Percentiles rank a stretch among this genome's conserved stretches.
Evolutionary conservation across 23 red algal genomes (phyloP).

Genomic region (Gracilaria domingensis): DNA sequence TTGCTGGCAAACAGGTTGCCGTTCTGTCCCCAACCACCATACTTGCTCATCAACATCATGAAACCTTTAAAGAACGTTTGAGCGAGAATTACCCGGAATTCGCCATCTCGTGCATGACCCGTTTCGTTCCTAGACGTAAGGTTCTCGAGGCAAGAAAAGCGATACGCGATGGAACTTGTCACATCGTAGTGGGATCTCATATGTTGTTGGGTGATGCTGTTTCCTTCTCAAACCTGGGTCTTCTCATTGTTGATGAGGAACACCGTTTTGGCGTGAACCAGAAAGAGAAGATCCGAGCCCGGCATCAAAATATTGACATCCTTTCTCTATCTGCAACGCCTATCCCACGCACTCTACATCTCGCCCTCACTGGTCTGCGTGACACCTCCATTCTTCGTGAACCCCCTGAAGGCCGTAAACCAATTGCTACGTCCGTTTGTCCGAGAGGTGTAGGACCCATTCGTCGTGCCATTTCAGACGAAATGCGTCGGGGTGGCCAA

Average conservation of each 20-base stretch:
- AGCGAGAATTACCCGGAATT: conserved; percentile 7
- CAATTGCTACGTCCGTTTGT: conserved; percentile 74
- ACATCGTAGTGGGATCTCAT: conserved; percentile 93
- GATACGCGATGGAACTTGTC: conserved; percentile 49
- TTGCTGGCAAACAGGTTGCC: conserved; percentile 82
- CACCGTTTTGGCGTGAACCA: conserved; percentile 98
- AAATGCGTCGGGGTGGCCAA: conserved; percentile 88
- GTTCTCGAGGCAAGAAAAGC: conserved; percentile 34
- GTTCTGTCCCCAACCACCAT: conserved; percentile 94
- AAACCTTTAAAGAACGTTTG: conserved; percentile 70
- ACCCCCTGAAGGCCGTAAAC: conserved; percentile 77
- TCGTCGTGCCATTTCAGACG: conserved; percentile 52
- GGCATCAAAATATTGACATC: conserved; percentile 72
- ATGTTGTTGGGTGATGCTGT: conserved; percentile 77
- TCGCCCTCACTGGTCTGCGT: conserved; percentile 85
- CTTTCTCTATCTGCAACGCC: conserved; percentile 93
- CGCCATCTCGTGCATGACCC: conserved; percentile 44
- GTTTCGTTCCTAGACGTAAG: conserved; percentile 43
- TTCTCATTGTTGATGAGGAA: conserved; percentile 97
- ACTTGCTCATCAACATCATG: conserved; percentile 93
- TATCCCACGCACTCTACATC: conserved; percentile 96
- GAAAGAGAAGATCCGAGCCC: conserved; percentile 91
- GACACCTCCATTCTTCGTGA: conserved; percentile 83
- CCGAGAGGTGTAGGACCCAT: conserved; percentile 52
- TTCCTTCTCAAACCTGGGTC: conserved; percentile 65